A percentile compares a stretch with the other conserved stretches of the same genome.
These are phyloP conservation scores for Colletotrichum simmondsii DNA, from an alignment of 2,329 filamentous ascomycete genomes.

Conservation along the genomic window DNA sequence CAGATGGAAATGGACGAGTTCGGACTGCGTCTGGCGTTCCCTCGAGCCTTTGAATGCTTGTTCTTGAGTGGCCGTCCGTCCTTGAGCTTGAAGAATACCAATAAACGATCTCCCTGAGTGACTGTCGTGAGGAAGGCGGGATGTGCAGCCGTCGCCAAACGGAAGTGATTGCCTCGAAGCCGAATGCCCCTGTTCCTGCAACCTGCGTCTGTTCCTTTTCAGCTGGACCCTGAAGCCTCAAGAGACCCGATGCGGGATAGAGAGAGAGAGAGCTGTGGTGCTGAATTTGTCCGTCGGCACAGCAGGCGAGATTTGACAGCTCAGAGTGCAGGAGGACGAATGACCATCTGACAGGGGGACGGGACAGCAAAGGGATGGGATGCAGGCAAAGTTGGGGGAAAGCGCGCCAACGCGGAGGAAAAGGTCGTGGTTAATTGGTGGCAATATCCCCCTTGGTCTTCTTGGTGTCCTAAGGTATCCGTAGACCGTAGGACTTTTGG, in stretches of 20 bases:
- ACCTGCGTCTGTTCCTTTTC: constrained; percentile 17
- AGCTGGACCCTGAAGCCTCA: constrained; percentile 31
- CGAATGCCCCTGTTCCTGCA: constrained; percentile 24
- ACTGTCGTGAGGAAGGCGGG: neutral
- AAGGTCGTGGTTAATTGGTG: constrained; percentile 26
- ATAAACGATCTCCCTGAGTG: neutral
- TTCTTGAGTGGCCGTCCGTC: neutral
- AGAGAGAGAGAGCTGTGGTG: neutral
- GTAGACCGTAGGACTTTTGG: neutral
- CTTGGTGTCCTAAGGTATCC: no score
- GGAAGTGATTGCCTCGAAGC: constrained; percentile 30
- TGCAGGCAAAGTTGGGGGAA: constrained; percentile 21
- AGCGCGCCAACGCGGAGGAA: constrained; percentile 7
- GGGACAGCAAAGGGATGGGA: neutral
- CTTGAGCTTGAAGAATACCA: neutral
- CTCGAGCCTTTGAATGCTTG: neutral
- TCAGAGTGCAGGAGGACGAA: constrained; percentile 20
- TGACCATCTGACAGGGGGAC: constrained; percentile 14
- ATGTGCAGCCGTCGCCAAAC: constrained; percentile 27
- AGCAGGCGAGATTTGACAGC: constrained; percentile 9
- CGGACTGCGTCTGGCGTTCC: neutral
- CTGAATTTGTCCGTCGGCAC: constrained; percentile 13
- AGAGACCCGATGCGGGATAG: constrained; percentile 13
- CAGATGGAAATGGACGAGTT: neutral
- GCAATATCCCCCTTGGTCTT: constrained; percentile 13